Evolutionary conservation across 768 basidiomycete genomes (phyloP), one percentile per base, ranked within the genome.

Genomic region (Daedaleopsis nitida): DNA sequence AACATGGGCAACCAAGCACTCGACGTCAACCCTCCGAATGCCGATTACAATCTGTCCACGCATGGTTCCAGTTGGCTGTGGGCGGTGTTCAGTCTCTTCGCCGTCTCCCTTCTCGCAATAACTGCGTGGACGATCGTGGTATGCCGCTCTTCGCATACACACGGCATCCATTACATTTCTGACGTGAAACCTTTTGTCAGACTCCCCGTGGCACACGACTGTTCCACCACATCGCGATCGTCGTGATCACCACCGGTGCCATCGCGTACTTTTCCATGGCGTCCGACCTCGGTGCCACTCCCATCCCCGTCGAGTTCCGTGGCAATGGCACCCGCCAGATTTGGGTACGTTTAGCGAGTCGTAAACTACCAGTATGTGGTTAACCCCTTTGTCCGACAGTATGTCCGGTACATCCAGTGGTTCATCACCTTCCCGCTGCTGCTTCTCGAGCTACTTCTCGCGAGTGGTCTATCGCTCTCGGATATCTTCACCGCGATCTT

Each of bases 251-350:
- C 17, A 82, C 82, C 0, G 73, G 80, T 3, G 65, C 74, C 13
- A 70, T 85, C 45, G 70, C 80, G 1, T 83, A 82, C 73, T 83
- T 82, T 69, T 73, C 77, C 13, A 83, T 85, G 83, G 84, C 83
- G 0, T 83, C 83, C 19, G 76, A 84, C 67, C 74, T 86, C 42
- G 84, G 85, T 13, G 72, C 72, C 45, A 79, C 83, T 0, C 75
- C 81, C 39, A 67, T 85, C 63, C 58, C 44, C 17, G 76, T 79
- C 43, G 81, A 82, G 64, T 83, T 79, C 68, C 65, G 71, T 32
- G 72, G 72, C n/a, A 55, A 72, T 49, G 72, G 70, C 62, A 76
- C 76, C 1, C 78, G 77, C 21, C 77, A 73, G 68, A 74, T 78
- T 73, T 78, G 79, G 80, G 77, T 85, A 74, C 52, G 76, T 57